Conservation (phyloP, 2,329 filamentous ascomycete genomes). For the Fusarium pseudocircinatum region DNA sequence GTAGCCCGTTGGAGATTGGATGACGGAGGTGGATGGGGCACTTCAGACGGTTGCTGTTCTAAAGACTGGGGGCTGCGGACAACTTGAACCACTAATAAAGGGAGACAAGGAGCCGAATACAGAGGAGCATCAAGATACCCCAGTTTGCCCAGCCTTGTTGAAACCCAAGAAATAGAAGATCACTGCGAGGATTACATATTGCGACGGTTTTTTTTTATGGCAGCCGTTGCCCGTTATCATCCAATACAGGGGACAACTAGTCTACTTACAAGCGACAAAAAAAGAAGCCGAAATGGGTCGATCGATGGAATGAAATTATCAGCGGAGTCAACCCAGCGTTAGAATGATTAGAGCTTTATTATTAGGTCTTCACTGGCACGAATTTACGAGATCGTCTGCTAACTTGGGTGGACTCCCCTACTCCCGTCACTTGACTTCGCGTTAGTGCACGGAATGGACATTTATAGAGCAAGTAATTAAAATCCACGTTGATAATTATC, state of each 20-base stretch:
- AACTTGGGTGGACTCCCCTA: neutral
- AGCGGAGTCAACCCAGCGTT: constrained; percentile 17
- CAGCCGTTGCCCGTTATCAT: neutral
- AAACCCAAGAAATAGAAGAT: constrained; percentile 2
- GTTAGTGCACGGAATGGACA: constrained; percentile 15
- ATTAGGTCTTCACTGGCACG: constrained; percentile 3
- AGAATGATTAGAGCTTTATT: constrained; percentile 2
- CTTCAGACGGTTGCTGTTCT: constrained; percentile 1
- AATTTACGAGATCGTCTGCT: constrained; percentile 27
- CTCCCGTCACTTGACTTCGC: neutral
- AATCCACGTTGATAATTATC: neutral
- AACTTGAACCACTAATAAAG: constrained; percentile 1
- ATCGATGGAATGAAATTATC: constrained; percentile 27
- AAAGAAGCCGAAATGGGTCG: constrained; percentile 1
- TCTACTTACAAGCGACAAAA: neutral
- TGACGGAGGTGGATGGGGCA: constrained; percentile 30
- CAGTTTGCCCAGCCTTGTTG: constrained; percentile 26
- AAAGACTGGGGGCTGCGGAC: neutral
- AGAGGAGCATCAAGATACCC: constrained; percentile 18
- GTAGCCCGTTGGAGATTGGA: constrained; percentile 36
- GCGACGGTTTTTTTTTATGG: neutral
- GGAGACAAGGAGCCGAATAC: constrained; percentile 9
- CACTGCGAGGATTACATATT: neutral
- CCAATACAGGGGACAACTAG: neutral
- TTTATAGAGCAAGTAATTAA: constrained; percentile 1